Evolutionary conservation across 352 stramenopile species (phyloP).

Genomic region (Phytophthora citrophthora): DNA sequence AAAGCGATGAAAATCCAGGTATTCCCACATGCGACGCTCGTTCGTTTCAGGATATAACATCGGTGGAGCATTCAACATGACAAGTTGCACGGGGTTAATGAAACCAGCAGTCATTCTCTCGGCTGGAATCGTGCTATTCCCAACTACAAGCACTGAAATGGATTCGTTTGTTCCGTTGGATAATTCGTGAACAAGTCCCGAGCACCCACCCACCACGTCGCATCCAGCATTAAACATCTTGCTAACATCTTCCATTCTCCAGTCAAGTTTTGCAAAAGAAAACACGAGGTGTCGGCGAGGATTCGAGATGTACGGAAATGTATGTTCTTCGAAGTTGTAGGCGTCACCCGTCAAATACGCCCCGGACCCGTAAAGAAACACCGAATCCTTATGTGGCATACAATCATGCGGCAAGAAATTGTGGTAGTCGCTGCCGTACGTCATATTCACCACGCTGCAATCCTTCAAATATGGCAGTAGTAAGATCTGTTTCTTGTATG

Average conservation of each 20-base stretch:
- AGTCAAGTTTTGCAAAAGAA: slow-evolving; percentile 48
- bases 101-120: slow-evolving; percentile 22
- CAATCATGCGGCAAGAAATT: slow-evolving; percentile 41
- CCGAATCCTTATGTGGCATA: slow-evolving; percentile 18
- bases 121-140: slow-evolving; percentile 26
- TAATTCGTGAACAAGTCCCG: slow-evolving; percentile 34
- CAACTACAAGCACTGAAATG: slow-evolving; percentile 25
- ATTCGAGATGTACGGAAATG: slow-evolving; percentile 29
- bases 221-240: slow-evolving; percentile 40
- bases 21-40: slow-evolving; percentile 28
- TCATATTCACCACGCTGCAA: slow-evolving; percentile 40
- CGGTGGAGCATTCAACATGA: slow-evolving; percentile 24
- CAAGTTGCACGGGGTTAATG: slow-evolving; percentile 32
- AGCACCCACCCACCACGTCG: slow-evolving; percentile 17
- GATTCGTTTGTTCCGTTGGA: not conserved
- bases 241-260: slow-evolving; percentile 37
- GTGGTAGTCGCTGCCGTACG: slow-evolving; percentile 41
- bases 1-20: slow-evolving; percentile 28
- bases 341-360: slow-evolving; percentile 35
- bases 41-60: slow-evolving; percentile 19
- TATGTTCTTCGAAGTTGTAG: slow-evolving; percentile 11
- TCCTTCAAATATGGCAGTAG: slow-evolving; percentile 47
- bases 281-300: slow-evolving; percentile 41
- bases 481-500: slow-evolving; percentile 43
- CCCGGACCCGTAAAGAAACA: slow-evolving; percentile 42